phyloP scores from a whole-genome alignment of 768 basidiomycete species.

The Phlebiopsis flavidoalba region DNA sequence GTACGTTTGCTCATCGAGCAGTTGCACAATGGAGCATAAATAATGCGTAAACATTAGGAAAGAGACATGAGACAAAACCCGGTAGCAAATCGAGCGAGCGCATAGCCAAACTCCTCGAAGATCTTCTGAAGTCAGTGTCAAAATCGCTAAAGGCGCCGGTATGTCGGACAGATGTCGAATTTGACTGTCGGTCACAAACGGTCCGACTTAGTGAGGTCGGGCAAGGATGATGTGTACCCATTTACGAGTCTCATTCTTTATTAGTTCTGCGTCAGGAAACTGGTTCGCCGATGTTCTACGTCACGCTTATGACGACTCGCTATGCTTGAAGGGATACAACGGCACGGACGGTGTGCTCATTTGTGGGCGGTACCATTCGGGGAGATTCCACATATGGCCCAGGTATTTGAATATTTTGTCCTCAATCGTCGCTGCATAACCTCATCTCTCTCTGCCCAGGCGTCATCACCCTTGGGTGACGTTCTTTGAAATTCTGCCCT shows the following conservation, averaged over 20 bases:
- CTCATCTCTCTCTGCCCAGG: slow-evolving; percentile 35
- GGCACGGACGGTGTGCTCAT: slow-evolving; percentile 80
- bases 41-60: slow-evolving; percentile 33
- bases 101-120: slow-evolving; percentile 55
- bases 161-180: slow-evolving; percentile 58
- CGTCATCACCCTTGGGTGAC: slow-evolving; percentile 73
- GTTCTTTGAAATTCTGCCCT: slow-evolving; percentile 87
- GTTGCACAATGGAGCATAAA: neutral
- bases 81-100: slow-evolving; percentile 36
- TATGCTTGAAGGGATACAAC: slow-evolving; percentile 49
- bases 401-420: slow-evolving; percentile 38
- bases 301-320: slow-evolving; percentile 75
- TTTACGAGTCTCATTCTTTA: neutral
- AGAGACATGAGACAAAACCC: slow-evolving; percentile 58
- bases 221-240: neutral
- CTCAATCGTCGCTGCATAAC: neutral
- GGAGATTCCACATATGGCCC: slow-evolving; percentile 85
- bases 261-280: slow-evolving; percentile 64
- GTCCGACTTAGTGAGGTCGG: slow-evolving; percentile 72
- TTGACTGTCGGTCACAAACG: slow-evolving; percentile 72
- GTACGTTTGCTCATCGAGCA: slow-evolving; percentile 28
- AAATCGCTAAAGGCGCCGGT: slow-evolving; percentile 69
- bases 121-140: slow-evolving; percentile 63
- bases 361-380: slow-evolving; percentile 76
- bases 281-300: slow-evolving; percentile 84